Evolutionary conservation across 805 yeast genomes (phyloP), one percentile per base, ranked within the genome.

Genomic region (Grigorovia yakushimaensis): DNA sequence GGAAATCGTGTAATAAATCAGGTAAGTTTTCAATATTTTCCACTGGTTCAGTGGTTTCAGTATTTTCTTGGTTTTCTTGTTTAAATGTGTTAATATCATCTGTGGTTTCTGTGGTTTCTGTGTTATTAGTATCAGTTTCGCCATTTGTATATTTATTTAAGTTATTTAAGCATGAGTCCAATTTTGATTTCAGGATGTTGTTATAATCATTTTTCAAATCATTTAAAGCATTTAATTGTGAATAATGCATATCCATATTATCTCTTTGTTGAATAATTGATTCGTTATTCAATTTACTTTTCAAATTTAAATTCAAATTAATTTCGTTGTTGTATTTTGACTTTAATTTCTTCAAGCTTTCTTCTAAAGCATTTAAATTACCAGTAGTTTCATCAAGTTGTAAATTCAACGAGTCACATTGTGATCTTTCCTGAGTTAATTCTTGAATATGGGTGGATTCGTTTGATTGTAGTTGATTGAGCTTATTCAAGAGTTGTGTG

Each of bases 351-450:
- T 30, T 41, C 39, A 51, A 42, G 13, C 52, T 79, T 39, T 65
- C 68, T 60, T 87, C 95, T 55, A 85, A 65, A 53, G 83, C 91
- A 27, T 68, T 57, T 22, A 84, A 74, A 46, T 86, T 70, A 45
- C 89, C 71, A 55, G 84, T 88, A 11, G 42, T 47, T 10, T 41
- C 36, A 8, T 17, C 10, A 39, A 47, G 22, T 37, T 39, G 22
- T 46, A 72, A 71, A 84, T 76, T 81, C 40, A 83, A 71, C 69
- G 82, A 82, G 52, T 84, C 88, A 55, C 82, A 82, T 57, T 87
- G 91, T 61, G 84, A 89, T 62, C 82, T 82, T 37, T 84, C 70
- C 52, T 80, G 81, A 27, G 87, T 78, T 46, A 73, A 57, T 24
- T 72, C 65, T 45, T 76, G 72, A 55, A 72, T 68, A 50, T 80